Percentiles rank a stretch among this genome's conserved stretches.
These are phyloP conservation scores for Trichoderma pleuroti DNA, from an alignment of 2,329 filamentous ascomycete species.

Conservation along the genomic window DNA sequence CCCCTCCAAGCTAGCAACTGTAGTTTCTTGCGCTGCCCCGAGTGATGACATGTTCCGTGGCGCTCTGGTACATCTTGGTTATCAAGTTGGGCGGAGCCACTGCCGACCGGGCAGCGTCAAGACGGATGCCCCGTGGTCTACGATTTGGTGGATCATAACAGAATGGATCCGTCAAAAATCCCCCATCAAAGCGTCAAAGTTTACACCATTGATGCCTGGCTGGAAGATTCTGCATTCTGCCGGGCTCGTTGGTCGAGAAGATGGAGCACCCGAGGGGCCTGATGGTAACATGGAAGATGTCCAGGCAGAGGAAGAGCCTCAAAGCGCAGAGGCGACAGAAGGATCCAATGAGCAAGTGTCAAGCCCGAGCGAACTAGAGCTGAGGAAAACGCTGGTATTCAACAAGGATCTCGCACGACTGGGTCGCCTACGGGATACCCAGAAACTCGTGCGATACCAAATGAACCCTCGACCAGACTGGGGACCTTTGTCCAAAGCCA, in stretches of 20 bases:
- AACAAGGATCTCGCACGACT: slow-evolving; percentile 73
- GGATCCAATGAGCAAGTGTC: slow-evolving; percentile 24
- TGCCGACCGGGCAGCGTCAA: slow-evolving; percentile 87
- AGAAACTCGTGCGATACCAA: slow-evolving; percentile 80
- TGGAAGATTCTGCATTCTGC: slow-evolving; percentile 59
- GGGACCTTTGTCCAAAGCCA: slow-evolving; percentile 72
- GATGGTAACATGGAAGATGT: slow-evolving; percentile 42
- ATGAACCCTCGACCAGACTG: slow-evolving; percentile 87
- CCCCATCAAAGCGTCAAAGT: slow-evolving; percentile 68
- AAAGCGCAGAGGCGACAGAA: slow-evolving; percentile 21
- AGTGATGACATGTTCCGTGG: slow-evolving; percentile 76
- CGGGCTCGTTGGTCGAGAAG: slow-evolving; percentile 35
- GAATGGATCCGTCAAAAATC: slow-evolving; percentile 83
- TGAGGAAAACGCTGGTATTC: slow-evolving; percentile 64
- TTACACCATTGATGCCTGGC: slow-evolving; percentile 68
- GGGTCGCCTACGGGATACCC: slow-evolving; percentile 64
- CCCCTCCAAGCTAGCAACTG: slow-evolving; percentile 68
- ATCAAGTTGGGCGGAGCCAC: slow-evolving; percentile 79
- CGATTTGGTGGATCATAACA: slow-evolving; percentile 89
- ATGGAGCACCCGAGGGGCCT: slow-evolving; percentile 23
- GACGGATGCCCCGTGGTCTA: slow-evolving; percentile 86
- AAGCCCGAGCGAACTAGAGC: slow-evolving; percentile 31
- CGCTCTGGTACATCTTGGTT: slow-evolving; percentile 76
- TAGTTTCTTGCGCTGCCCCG: slow-evolving; percentile 75
- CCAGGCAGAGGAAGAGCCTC: slow-evolving; percentile 23